Percentiles rank a stretch among this genome's conserved stretches.
phyloP scores from a whole-genome alignment of 331 rosid species.

The Telfairia occidentalis region DNA sequence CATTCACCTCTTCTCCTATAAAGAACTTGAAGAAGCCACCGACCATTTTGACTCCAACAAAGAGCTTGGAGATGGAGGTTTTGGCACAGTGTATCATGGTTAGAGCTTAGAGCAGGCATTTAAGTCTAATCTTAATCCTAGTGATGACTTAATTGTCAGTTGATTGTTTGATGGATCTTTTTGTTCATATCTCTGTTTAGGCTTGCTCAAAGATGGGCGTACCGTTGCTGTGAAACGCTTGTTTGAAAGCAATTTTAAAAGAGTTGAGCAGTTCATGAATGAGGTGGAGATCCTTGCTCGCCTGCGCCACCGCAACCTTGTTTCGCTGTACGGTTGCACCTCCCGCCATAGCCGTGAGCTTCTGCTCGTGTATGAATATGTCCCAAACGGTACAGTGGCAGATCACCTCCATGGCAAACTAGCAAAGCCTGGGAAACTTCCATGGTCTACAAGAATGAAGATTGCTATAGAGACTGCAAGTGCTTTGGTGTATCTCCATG shows the following conservation, averaged over 20 bases:
- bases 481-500: slow-evolving; percentile 60
- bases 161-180: neutral
- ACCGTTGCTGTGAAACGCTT: slow-evolving; percentile 63
- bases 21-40: slow-evolving; percentile 56
- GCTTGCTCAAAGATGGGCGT: slow-evolving; percentile 57
- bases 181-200: slow-evolving; percentile 20
- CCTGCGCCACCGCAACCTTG: slow-evolving; percentile 43
- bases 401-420: slow-evolving; percentile 48
- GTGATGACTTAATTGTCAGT: neutral
- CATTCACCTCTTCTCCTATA: slow-evolving; percentile 44
- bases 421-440: slow-evolving; percentile 20
- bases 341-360: slow-evolving; percentile 43
- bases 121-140: neutral
- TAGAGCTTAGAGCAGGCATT: slow-evolving; percentile 16
- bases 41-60: slow-evolving; percentile 32
- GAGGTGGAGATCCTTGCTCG: slow-evolving; percentile 44
- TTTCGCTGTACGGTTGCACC: slow-evolving; percentile 69
- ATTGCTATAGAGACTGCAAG: slow-evolving; percentile 65
- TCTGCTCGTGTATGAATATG: slow-evolving; percentile 60
- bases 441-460: slow-evolving; percentile 47
- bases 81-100: slow-evolving; percentile 67
- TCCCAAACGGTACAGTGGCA: slow-evolving; percentile 60
- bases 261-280: slow-evolving; percentile 43
- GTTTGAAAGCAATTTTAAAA: slow-evolving; percentile 31
- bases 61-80: slow-evolving; percentile 75